phyloP scores from a whole-genome alignment of 371 early-diverging fungal species.

The Rhizopus stolonifer region DNA sequence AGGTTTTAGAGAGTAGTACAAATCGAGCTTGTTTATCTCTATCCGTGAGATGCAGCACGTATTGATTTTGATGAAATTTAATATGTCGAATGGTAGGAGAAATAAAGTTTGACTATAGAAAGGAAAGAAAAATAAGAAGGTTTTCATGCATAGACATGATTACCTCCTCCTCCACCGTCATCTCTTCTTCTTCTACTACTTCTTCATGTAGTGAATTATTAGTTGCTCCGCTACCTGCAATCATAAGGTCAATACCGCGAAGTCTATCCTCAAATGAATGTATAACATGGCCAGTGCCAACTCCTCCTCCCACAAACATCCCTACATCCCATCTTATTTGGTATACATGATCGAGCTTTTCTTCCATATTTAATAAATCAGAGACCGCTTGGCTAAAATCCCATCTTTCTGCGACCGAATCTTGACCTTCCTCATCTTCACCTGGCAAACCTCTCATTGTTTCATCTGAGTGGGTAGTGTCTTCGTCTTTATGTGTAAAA shows the following conservation, averaged over 20 bases:
- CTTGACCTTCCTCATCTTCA: constrained; percentile 13
- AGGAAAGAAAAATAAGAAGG: background rate
- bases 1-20: constrained; percentile 23
- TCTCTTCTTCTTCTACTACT: constrained; percentile 3
- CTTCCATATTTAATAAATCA: constrained; percentile 33
- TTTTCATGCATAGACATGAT: background rate
- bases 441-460: too few species aligned
- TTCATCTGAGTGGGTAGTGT: too few species aligned
- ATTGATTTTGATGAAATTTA: constrained; percentile 33
- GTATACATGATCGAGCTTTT: constrained; percentile 36
- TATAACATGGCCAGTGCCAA: constrained; percentile 46
- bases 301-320: constrained; percentile 47
- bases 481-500: constrained; percentile 3
- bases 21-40: constrained; percentile 34
- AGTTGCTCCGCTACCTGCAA: constrained; percentile 42
- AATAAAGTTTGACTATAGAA: constrained; percentile 13
- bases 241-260: constrained; percentile 43
- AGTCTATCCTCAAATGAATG: constrained; percentile 34
- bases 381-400: constrained; percentile 30
- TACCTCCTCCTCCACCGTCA: constrained; percentile 5
- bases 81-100: constrained; percentile 24
- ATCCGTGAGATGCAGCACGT: constrained; percentile 28
- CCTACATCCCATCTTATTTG: constrained; percentile 48
- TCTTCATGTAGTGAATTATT: background rate
- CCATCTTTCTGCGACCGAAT: constrained; percentile 31